These are phyloP conservation scores for Brassica carinata DNA, from an alignment of 345 rosid genomes.

Conservation along the genomic window DNA sequence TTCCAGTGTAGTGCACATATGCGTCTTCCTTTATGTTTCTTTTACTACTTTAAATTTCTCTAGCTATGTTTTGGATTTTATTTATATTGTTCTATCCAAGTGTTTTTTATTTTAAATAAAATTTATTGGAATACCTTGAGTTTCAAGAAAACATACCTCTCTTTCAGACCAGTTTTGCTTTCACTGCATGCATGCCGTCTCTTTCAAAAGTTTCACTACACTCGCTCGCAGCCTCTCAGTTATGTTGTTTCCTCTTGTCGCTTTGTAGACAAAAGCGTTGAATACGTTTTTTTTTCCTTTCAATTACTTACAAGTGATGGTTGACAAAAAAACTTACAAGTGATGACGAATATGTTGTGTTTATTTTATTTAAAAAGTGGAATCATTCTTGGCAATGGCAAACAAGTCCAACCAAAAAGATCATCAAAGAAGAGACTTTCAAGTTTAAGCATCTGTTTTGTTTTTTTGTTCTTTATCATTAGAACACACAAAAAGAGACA, in stretches of 20 bases:
- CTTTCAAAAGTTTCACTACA: background rate
- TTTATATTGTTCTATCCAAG: background rate
- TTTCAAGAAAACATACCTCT: background rate
- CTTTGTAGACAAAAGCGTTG: too few relatives aligned
- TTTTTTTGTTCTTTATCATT: background rate
- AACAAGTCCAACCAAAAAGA: background rate
- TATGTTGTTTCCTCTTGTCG: too few relatives aligned
- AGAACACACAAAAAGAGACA: background rate
- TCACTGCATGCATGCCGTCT: background rate
- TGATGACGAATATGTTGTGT: background rate
- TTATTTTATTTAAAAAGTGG: background rate
- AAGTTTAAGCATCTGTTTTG: conserved; percentile 12
- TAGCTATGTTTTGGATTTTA: background rate
- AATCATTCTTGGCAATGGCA: background rate
- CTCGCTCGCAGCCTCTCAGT: too few relatives aligned
- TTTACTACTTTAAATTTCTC: background rate
- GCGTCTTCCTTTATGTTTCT: background rate
- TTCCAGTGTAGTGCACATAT: background rate
- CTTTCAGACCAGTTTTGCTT: background rate
- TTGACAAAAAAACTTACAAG: too few relatives aligned
- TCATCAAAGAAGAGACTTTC: conserved; percentile 5
- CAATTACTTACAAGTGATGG: background rate
- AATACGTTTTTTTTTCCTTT: background rate
- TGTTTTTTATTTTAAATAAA: background rate
- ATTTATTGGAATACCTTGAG: background rate